Evolutionary conservation across 2,329 filamentous ascomycete species (phyloP).

Genomic region (Fusarium albidum): DNA sequence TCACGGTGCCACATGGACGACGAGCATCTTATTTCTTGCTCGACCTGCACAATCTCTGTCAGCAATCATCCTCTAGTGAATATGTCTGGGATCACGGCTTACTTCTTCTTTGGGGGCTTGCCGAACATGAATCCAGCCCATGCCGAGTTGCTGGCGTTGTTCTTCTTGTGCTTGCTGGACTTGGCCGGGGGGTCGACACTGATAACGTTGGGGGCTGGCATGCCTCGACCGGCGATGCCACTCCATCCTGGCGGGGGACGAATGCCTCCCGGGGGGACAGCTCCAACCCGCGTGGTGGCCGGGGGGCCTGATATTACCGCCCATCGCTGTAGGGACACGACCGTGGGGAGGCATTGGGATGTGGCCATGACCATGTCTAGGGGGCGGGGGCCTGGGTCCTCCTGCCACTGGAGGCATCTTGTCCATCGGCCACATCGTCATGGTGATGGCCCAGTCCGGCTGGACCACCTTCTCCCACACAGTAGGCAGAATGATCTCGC

Average conservation of each 20-base stretch:
- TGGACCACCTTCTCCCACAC: constrained; percentile 85
- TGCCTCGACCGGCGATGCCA: constrained; percentile 5
- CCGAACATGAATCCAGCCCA: constrained; percentile 40
- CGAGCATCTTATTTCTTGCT: constrained; percentile 35
- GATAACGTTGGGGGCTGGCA: constrained; percentile 31
- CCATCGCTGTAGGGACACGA: constrained; percentile 15
- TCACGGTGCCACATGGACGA: constrained; percentile 12
- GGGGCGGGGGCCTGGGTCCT: constrained; percentile 32
- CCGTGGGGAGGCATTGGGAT: constrained; percentile 14
- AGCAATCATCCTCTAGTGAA: constrained; percentile 1
- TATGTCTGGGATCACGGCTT: constrained; percentile 14
- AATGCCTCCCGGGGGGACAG: constrained; percentile 20
- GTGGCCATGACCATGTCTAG: constrained; percentile 13
- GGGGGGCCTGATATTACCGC: constrained; percentile 26
- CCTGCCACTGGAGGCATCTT: constrained; percentile 46
- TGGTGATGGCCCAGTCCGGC: constrained; percentile 68
- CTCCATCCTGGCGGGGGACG: constrained; percentile 36
- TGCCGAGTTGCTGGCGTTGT: constrained; percentile 20
- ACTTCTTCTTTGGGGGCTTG: constrained; percentile 45
- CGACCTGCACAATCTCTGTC: constrained; percentile 19
- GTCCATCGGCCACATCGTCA: constrained; percentile 68
- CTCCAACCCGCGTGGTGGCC: constrained; percentile 8
- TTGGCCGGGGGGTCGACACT: constrained; percentile 32
- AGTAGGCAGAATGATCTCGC: constrained; percentile 79
- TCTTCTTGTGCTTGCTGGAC: constrained; percentile 38